Percentiles rank a stretch among this genome's conserved stretches.
These are phyloP conservation scores for Conticribra weissflogii DNA, from an alignment of 108 stramenopile species.

Conservation along the genomic window DNA sequence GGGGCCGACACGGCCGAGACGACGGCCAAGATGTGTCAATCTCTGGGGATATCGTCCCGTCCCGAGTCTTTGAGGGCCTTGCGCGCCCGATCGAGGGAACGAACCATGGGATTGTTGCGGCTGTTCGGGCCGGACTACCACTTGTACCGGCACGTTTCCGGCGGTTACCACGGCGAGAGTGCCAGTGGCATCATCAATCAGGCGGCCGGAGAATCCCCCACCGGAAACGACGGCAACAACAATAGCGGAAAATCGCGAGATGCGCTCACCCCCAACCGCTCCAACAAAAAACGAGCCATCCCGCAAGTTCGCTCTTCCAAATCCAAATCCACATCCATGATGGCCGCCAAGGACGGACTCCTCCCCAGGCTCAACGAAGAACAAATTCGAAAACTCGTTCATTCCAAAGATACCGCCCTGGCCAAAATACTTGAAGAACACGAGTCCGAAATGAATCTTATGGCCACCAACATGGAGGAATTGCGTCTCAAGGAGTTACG, in stretches of 20 bases:
- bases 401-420: constrained; percentile 43
- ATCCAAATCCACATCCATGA: background rate
- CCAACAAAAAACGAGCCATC: background rate
- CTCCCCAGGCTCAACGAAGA: constrained; percentile 42
- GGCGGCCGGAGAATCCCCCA: constrained; percentile 35
- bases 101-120: constrained; percentile 33
- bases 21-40: background rate
- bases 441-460: constrained; percentile 46
- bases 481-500: constrained; percentile 22
- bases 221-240: background rate
- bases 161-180: background rate
- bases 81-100: constrained; percentile 24
- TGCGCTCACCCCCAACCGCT: constrained; percentile 14
- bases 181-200: constrained; percentile 9
- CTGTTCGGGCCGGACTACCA: constrained; percentile 39
- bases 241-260: background rate
- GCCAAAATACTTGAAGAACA: constrained; percentile 47
- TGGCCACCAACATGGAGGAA: constrained; percentile 47
- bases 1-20: constrained; percentile 2
- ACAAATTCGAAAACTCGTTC: constrained; percentile 46
- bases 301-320: background rate
- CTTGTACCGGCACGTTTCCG: constrained; percentile 2
- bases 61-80: constrained; percentile 1
- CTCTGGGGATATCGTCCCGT: background rate
- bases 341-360: constrained; percentile 39